These are phyloP conservation scores for Eutypa lata DNA, from an alignment of 2,329 filamentous ascomycete genomes.

Conservation along the genomic window DNA sequence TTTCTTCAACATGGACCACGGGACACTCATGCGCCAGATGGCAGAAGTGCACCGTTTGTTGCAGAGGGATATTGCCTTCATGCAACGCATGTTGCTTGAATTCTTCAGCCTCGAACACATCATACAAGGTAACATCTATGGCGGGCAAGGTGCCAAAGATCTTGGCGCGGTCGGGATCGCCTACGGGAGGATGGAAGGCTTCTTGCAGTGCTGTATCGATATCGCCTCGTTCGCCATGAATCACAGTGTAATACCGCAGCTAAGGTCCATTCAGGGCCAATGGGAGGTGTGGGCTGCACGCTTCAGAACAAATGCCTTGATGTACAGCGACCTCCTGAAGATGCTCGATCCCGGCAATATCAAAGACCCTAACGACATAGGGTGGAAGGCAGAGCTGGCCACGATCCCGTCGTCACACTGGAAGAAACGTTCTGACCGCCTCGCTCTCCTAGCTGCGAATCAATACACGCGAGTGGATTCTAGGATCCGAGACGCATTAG, in stretches of 20 bases:
- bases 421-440: conserved; percentile 10
- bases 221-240: neutral
- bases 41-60: conserved; percentile 2
- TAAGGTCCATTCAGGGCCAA: neutral
- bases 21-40: conserved; percentile 10
- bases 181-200: neutral
- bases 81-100: conserved; percentile 21
- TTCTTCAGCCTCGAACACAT: conserved; percentile 5
- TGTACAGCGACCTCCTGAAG: conserved; percentile 7
- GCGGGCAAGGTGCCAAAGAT: neutral
- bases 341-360: neutral
- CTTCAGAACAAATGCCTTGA: neutral
- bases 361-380: conserved; percentile 4
- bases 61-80: conserved; percentile 9
- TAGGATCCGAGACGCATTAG: conserved; percentile 17
- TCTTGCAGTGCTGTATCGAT: neutral
- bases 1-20: conserved; percentile 10
- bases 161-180: neutral
- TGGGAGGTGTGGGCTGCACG: conserved; percentile 1
- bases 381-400: conserved; percentile 11
- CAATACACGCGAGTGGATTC: conserved; percentile 17
- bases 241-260: neutral
- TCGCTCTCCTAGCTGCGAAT: conserved; percentile 10
- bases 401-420: conserved; percentile 17
- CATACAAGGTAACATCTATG: neutral